Evolutionary conservation across 108 stramenopile genomes (phyloP).

Genomic region (Fragilariopsis cylindrus): DNA sequence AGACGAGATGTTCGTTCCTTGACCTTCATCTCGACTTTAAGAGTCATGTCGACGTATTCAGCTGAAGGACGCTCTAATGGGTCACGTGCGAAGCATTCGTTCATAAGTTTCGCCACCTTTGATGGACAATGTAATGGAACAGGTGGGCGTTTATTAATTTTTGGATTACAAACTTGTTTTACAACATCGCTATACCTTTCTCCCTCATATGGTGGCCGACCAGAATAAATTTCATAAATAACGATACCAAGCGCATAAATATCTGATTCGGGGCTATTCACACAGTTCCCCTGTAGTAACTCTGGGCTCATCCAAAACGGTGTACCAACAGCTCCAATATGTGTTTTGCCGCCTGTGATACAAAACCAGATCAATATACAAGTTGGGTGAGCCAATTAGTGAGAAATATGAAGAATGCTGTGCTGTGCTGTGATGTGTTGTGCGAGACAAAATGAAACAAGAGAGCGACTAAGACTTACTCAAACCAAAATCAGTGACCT

Average conservation of each 20-base stretch:
- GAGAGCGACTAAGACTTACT: not conserved
- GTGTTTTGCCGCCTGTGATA: conserved; percentile 13
- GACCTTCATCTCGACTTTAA: conserved; percentile 27
- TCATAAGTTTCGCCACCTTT: conserved; percentile 24
- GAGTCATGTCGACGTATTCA: conserved; percentile 28
- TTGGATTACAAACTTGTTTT: conserved; percentile 16
- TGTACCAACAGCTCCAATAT: conserved; percentile 28
- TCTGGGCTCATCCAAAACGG: conserved; percentile 90
- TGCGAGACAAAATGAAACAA: not conserved
- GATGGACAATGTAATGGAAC: conserved; percentile 24
- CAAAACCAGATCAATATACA: too few relatives aligned
- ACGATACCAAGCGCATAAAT: conserved; percentile 66
- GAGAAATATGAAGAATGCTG: too few relatives aligned
- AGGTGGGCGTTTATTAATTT: conserved; percentile 34
- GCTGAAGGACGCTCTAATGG: conserved; percentile 29
- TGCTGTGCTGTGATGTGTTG: not conserved
- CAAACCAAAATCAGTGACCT: conserved; percentile 68
- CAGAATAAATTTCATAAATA: conserved; percentile 54
- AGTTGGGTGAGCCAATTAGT: too few relatives aligned
- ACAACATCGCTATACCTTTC: conserved; percentile 34
- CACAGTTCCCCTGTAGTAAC: conserved; percentile 45
- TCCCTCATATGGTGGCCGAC: conserved; percentile 53
- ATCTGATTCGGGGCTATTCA: conserved; percentile 52
- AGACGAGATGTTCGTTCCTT: conserved; percentile 27
- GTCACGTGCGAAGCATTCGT: conserved; percentile 25